Evolutionary conservation across 2,329 filamentous ascomycete genomes (phyloP).

Genomic region (Sclerotinia sclerotiorum): DNA sequence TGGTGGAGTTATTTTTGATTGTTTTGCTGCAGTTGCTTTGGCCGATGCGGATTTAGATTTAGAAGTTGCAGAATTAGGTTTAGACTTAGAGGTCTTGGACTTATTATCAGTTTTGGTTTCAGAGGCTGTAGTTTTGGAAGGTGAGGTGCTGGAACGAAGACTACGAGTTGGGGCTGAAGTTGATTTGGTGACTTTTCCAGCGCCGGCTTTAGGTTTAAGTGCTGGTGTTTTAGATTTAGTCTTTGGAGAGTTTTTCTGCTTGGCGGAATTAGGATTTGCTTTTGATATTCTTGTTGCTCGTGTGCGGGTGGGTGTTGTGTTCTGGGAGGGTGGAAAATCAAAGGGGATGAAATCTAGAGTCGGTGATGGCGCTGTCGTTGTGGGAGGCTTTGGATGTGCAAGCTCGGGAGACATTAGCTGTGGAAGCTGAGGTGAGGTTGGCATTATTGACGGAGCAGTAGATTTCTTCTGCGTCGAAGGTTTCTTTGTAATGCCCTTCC

Average conservation of each 20-base stretch:
- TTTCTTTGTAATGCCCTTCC: not conserved
- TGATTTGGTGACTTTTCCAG: not conserved
- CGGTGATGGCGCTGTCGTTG: not conserved
- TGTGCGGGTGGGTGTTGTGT: not conserved
- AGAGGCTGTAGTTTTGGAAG: not conserved
- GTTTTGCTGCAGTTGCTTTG: not conserved
- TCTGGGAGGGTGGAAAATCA: not conserved
- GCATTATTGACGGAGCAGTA: not conserved
- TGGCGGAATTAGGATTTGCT: not conserved
- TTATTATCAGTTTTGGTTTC: not conserved
- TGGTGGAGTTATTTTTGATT: not conserved
- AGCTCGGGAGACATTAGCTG: not conserved
- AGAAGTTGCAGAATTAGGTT: not conserved
- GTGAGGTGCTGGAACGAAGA: not conserved
- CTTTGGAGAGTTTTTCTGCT: not conserved
- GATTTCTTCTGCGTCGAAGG: not conserved
- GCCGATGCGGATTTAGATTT: not conserved
- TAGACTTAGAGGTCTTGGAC: not conserved
- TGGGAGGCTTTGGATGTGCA: not conserved
- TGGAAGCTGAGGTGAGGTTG: not conserved
- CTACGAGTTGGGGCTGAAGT: not conserved
- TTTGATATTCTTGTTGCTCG: slow-evolving; percentile 12
- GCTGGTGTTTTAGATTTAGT: not conserved
- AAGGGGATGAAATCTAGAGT: slow-evolving; percentile 8
- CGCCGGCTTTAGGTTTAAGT: not conserved